A percentile compares a stretch with the other conserved stretches of the same genome.
These are phyloP conservation scores for Chytridium lagenaria DNA, from an alignment of 371 early-diverging fungal genomes.

Conservation along the genomic window DNA sequence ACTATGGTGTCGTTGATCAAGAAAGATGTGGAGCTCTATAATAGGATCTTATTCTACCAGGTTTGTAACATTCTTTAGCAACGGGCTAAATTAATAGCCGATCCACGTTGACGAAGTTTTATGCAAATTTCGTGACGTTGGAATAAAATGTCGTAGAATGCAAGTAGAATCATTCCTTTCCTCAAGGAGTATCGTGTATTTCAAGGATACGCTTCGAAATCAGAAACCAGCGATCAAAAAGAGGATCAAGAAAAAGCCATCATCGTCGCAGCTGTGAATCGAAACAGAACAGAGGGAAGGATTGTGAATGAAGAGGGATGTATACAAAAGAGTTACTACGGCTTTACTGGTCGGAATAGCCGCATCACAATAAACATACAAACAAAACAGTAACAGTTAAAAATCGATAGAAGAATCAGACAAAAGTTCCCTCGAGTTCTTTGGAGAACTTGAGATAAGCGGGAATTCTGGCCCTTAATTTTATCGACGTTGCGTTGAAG, in stretches of 20 bases:
- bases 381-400: conserved; percentile 20
- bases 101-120: background rate
- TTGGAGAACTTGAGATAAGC: conserved; percentile 8
- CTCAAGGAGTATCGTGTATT: background rate
- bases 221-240: background rate
- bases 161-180: background rate
- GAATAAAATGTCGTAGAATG: background rate
- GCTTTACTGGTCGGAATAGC: conserved; percentile 22
- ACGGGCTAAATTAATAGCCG: conserved; percentile 1
- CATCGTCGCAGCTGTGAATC: background rate
- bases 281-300: too few species aligned
- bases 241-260: background rate
- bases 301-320: too few species aligned
- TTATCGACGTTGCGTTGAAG: conserved; percentile 17
- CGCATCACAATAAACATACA: conserved; percentile 26
- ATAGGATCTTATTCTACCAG: background rate
- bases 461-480: conserved; percentile 5
- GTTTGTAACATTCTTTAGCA: background rate
- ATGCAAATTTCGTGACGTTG: background rate
- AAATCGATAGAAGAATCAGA: conserved; percentile 3
- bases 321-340: too few species aligned
- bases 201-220: background rate
- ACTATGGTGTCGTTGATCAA: background rate
- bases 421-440: conserved; percentile 29
- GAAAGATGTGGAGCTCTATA: background rate